A percentile compares a stretch with the other conserved stretches of the same genome.
phyloP scores from a whole-genome alignment of 768 basidiomycete species.

The Hemileccinum rubropunctum region DNA sequence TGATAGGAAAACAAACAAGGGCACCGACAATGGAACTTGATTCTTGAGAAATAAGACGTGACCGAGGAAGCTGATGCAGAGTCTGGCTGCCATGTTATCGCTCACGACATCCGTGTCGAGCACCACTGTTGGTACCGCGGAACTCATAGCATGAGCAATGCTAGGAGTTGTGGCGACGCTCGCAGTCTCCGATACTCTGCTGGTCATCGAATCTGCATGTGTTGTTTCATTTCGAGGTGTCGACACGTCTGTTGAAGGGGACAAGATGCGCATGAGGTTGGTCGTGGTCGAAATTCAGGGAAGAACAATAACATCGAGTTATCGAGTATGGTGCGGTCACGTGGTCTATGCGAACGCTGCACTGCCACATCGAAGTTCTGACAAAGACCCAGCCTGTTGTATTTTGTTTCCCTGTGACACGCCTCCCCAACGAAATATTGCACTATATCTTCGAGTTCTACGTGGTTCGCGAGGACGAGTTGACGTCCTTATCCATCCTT shows the following conservation, averaged over 20 bases:
- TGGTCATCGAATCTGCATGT: neutral
- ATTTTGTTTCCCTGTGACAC: constrained; percentile 1
- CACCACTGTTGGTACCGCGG: constrained; percentile 37
- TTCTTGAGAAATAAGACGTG: constrained; percentile 77
- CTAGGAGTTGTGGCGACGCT: neutral
- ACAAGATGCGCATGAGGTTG: constrained; percentile 14
- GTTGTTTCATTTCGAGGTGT: neutral
- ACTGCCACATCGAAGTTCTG: no score
- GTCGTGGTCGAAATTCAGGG: neutral
- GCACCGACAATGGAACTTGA: constrained; percentile 73
- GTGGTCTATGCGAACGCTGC: neutral
- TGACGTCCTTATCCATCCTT: neutral
- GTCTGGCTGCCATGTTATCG: constrained; percentile 58
- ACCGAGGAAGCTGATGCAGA: constrained; percentile 60
- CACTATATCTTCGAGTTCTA: constrained; percentile 8
- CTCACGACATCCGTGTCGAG: constrained; percentile 54
- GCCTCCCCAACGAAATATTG: constrained; percentile 31
- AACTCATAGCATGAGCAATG: neutral
- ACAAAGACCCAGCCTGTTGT: no score
- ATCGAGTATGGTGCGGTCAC: neutral
- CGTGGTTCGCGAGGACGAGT: neutral
- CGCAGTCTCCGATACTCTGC: neutral
- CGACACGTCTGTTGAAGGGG: neutral
- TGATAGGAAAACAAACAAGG: neutral
- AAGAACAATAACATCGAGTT: neutral